Evolutionary conservation across 2,329 filamentous ascomycete genomes (phyloP).

Genomic region (Sphaerulina populicola): DNA sequence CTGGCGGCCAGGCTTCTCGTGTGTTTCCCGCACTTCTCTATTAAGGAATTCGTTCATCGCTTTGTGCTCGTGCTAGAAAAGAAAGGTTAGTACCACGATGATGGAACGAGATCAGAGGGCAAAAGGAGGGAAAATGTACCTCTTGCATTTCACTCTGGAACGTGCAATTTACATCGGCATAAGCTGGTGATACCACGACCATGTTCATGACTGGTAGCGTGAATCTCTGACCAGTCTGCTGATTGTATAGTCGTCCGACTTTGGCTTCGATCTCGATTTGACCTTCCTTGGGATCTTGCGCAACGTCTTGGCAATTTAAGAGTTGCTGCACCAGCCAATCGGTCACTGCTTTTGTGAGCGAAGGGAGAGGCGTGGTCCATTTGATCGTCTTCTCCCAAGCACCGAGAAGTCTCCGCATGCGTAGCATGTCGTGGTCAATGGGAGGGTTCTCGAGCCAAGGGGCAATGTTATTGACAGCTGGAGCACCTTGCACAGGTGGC

Average conservation of each 20-base stretch:
- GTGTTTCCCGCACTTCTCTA: constrained; percentile 42
- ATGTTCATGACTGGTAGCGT: constrained; percentile 61
- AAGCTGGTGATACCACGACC: constrained; percentile 55
- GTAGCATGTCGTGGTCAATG: constrained; percentile 24
- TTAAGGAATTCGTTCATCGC: constrained; percentile 81
- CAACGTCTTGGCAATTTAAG: constrained; percentile 43
- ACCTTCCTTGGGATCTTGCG: constrained; percentile 53
- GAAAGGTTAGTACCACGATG: background rate
- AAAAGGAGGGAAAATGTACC: constrained; percentile 41
- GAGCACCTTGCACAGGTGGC: background rate
- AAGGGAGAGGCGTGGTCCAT: constrained; percentile 22
- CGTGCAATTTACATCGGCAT: constrained; percentile 44
- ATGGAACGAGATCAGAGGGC: too few species aligned
- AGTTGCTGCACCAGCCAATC: constrained; percentile 27
- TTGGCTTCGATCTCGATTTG: constrained; percentile 93
- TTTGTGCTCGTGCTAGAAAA: constrained; percentile 65
- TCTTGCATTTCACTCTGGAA: constrained; percentile 90
- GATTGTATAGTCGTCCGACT: constrained; percentile 70
- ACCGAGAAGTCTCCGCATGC: constrained; percentile 22
- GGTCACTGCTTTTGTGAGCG: constrained; percentile 21
- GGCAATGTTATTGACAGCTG: constrained; percentile 5
- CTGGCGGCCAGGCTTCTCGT: constrained; percentile 41
- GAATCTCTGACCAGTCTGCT: constrained; percentile 61
- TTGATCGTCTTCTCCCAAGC: constrained; percentile 30
- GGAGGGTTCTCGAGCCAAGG: constrained; percentile 10